Conservation (phyloP, 2,329 filamentous ascomycete species). For the Trichoderma gracile region DNA sequence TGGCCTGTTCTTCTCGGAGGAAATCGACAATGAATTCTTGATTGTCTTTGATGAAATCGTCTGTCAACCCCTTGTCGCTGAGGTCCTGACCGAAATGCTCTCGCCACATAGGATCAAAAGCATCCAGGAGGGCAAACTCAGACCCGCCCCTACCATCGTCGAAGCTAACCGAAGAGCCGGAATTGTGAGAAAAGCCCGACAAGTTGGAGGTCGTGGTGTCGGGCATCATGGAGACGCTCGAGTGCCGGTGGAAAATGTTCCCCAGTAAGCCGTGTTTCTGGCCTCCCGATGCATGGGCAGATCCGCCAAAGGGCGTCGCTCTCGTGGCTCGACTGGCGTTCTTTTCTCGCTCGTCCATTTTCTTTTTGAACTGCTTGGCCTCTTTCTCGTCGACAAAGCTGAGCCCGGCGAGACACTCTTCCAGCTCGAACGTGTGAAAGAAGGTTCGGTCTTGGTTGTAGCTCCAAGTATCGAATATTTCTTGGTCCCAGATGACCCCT, state of each 20-base stretch:
- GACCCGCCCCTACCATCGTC: slow-evolving; percentile 49
- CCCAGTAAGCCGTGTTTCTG: slow-evolving; percentile 55
- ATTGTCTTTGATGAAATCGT: slow-evolving; percentile 67
- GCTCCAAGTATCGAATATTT: slow-evolving; percentile 90
- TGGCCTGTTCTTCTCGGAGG: slow-evolving; percentile 57
- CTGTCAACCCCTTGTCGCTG: slow-evolving; percentile 61
- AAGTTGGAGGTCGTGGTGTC: slow-evolving; percentile 54
- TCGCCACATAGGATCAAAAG: slow-evolving; percentile 65
- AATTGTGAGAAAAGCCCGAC: slow-evolving; percentile 41
- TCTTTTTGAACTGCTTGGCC: slow-evolving; percentile 94
- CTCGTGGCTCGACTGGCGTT: slow-evolving; percentile 87
- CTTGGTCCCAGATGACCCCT: slow-evolving; percentile 95
- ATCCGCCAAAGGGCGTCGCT: slow-evolving; percentile 70
- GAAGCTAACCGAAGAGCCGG: slow-evolving; percentile 48
- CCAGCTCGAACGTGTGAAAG: slow-evolving; percentile 96
- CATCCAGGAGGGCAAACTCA: slow-evolving; percentile 63
- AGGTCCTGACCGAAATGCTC: slow-evolving; percentile 66
- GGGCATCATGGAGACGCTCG: slow-evolving; percentile 58
- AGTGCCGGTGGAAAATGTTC: slow-evolving; percentile 63
- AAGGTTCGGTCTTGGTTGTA: slow-evolving; percentile 98
- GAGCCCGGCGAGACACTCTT: slow-evolving; percentile 84
- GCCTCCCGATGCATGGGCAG: slow-evolving; percentile 36
- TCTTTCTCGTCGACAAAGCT: slow-evolving; percentile 98
- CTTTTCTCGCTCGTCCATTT: slow-evolving; percentile 94
- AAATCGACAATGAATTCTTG: slow-evolving; percentile 69